Evolutionary conservation across 768 basidiomycete species (phyloP).

Genomic region (Xanthoconium stramineum): DNA sequence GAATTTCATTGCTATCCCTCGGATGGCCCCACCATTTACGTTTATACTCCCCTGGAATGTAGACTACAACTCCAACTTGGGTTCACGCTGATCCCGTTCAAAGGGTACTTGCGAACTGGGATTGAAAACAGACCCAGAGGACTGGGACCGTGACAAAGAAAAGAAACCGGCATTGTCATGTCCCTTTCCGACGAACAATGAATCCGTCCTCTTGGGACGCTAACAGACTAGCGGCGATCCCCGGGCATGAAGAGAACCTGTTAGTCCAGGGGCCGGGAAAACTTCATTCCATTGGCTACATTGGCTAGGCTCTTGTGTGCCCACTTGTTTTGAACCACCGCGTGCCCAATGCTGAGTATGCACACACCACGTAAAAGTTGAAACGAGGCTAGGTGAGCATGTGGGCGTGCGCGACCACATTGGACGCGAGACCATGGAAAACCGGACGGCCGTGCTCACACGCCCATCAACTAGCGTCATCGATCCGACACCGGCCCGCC

Average conservation of each 20-base stretch:
- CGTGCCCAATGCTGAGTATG: background rate
- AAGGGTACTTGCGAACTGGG: background rate
- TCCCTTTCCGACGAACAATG: background rate
- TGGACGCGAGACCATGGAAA: no score
- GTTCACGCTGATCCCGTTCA: conserved; percentile 2
- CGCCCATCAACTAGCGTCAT: no score
- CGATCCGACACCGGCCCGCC: no score
- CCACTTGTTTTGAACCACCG: conserved; percentile 1
- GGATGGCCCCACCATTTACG: background rate
- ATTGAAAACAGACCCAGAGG: background rate
- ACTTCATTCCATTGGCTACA: background rate
- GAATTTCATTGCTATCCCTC: background rate
- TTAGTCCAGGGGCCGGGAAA: no score
- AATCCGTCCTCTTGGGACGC: background rate
- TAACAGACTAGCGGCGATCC: background rate
- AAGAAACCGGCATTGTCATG: background rate
- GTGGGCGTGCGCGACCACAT: no score
- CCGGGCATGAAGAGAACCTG: background rate
- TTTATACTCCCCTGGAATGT: background rate
- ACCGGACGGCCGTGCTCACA: no score
- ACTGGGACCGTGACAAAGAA: background rate
- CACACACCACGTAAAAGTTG: no score
- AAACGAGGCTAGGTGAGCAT: no score
- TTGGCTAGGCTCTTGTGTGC: conserved; percentile 1
- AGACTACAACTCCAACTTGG: background rate